A percentile compares a stretch with the other conserved stretches of the same genome.
Evolutionary conservation across 805 yeast species (phyloP).

Genomic region (Candida taoyuanica): DNA sequence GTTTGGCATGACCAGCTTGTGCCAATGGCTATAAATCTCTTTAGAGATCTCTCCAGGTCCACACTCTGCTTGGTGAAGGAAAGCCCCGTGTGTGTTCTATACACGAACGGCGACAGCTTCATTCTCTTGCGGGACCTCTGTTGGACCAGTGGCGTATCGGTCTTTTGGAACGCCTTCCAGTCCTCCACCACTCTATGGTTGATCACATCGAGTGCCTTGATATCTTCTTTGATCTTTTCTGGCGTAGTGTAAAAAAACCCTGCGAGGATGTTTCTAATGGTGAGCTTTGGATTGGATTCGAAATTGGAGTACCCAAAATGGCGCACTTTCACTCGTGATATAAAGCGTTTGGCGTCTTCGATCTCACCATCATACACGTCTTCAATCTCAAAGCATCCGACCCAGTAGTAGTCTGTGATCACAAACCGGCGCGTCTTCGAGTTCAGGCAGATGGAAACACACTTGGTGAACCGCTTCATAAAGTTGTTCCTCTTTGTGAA

Average conservation of each 20-base stretch:
- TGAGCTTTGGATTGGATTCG: constrained; percentile 17
- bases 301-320: constrained; percentile 24
- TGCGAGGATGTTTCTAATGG: constrained; percentile 24
- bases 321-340: constrained; percentile 23
- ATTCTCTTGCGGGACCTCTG: constrained; percentile 3
- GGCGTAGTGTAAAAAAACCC: constrained; percentile 20
- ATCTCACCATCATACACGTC: constrained; percentile 25
- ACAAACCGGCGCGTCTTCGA: constrained; percentile 24
- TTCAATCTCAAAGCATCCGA: constrained; percentile 25
- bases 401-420: constrained; percentile 27
- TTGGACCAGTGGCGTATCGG: constrained; percentile 2
- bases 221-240: constrained; percentile 1
- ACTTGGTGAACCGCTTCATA: constrained; percentile 23
- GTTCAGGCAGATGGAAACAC: constrained; percentile 26
- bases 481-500: constrained; percentile 25
- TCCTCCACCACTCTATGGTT: constrained; percentile 21
- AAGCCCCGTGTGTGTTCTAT: constrained; percentile 17
- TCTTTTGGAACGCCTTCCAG: constrained; percentile 19
- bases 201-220: constrained; percentile 6
- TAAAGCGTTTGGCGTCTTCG: constrained; percentile 19
- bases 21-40: constrained; percentile 22
- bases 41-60: constrained; percentile 15
- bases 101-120: constrained; percentile 17
- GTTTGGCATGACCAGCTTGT: constrained; percentile 28
- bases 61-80: constrained; percentile 19